Conservation (phyloP, 2,329 filamentous ascomycete species). For the Talaromyces sp. region DNA sequence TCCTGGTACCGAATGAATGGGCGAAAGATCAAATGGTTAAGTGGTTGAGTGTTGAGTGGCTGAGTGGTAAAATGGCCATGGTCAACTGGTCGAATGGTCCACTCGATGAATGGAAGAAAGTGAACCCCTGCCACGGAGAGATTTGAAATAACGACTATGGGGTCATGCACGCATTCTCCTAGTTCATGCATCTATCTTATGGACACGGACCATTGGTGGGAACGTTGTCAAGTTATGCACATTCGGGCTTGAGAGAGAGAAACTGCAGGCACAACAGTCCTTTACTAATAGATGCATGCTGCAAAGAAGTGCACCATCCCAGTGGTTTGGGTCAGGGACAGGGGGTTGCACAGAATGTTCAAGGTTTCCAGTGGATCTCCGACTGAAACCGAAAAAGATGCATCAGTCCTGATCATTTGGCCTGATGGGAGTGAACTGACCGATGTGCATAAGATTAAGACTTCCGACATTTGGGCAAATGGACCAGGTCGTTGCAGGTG, state of each 20-base stretch:
- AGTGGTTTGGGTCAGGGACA: constrained; percentile 1
- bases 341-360: not conserved
- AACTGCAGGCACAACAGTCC: not conserved
- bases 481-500: not conserved
- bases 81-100: not conserved
- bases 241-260: too few relatives aligned
- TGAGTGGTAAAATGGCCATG: too few relatives aligned
- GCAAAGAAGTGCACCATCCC: too few relatives aligned
- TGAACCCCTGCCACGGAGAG: not conserved
- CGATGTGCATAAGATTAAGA: not conserved
- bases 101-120: not conserved
- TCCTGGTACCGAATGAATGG: too few relatives aligned
- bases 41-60: too few relatives aligned
- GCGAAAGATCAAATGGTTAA: too few relatives aligned
- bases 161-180: not conserved
- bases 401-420: not conserved
- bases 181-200: not conserved
- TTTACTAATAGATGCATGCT: not conserved
- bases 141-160: not conserved
- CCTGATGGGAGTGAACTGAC: not conserved
- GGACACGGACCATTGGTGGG: not conserved
- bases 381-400: too few relatives aligned
- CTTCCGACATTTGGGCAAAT: not conserved
- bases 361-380: not conserved
- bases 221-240: not conserved